Conservation (phyloP, 768 basidiomycete genomes). For the Pholiota microspora region DNA sequence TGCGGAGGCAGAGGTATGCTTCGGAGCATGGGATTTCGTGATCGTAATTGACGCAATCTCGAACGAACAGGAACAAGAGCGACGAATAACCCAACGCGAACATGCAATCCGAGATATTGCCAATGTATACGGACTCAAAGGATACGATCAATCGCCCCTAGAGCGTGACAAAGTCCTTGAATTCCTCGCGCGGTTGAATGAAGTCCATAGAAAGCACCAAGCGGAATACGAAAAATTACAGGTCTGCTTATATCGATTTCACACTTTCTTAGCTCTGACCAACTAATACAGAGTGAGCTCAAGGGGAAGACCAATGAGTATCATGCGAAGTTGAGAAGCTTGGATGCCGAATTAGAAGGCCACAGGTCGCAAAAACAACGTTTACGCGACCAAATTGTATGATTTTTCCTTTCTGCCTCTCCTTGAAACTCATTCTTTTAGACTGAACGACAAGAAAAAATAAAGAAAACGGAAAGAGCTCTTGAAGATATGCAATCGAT, state of each 20-base stretch:
- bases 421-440: constrained; percentile 19
- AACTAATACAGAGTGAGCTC: constrained; percentile 45
- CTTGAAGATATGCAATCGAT: constrained; percentile 58
- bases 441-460: constrained; percentile 50
- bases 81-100: constrained; percentile 70
- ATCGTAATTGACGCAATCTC: background rate
- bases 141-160: constrained; percentile 68
- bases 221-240: constrained; percentile 65
- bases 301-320: constrained; percentile 62
- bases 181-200: constrained; percentile 65
- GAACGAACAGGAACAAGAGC: constrained; percentile 61
- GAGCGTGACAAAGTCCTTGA: constrained; percentile 70
- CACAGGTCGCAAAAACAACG: constrained; percentile 51
- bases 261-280: background rate
- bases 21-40: background rate
- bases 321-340: constrained; percentile 51
- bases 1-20: constrained; percentile 68
- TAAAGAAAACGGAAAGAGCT: constrained; percentile 49
- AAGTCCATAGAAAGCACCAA: constrained; percentile 62
- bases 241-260: constrained; percentile 34
- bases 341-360: constrained; percentile 54
- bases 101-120: constrained; percentile 68
- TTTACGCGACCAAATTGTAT: constrained; percentile 58
- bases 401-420: constrained; percentile 14
- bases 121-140: constrained; percentile 67